phyloP scores from a whole-genome alignment of 163 green algal genomes.

The Chlamydomonas reinhardtii region DNA sequence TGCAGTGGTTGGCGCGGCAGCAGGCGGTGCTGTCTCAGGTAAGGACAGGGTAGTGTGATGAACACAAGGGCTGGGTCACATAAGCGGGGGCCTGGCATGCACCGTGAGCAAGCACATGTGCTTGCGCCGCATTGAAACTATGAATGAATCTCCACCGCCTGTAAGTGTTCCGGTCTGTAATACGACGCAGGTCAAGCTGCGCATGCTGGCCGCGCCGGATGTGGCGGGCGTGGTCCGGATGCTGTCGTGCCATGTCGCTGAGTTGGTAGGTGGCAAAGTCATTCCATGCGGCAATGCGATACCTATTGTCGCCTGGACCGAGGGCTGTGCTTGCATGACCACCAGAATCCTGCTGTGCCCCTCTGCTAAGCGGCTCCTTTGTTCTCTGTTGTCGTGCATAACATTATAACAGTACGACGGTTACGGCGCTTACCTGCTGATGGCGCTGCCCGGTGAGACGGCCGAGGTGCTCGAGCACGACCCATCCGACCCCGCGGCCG shows the following conservation, averaged over 20 bases:
- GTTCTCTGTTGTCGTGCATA: no score
- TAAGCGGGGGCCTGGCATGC: no score
- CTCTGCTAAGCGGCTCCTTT: no score
- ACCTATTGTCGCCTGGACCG: no score
- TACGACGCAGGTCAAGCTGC: background rate
- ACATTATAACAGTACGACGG: conserved; percentile 32
- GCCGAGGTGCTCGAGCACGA: background rate
- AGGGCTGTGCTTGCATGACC: no score
- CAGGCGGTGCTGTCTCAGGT: conserved; percentile 3
- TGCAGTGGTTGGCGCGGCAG: background rate
- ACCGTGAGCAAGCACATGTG: no score
- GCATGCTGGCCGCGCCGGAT: conserved; percentile 24
- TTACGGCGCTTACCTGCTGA: conserved; percentile 24
- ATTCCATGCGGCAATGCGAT: no score
- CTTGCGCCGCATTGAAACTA: no score
- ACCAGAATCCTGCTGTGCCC: no score
- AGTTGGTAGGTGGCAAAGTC: background rate
- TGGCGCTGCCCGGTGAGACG: conserved; percentile 4
- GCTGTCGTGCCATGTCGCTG: background rate
- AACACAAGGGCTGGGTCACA: background rate
- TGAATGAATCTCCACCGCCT: no score
- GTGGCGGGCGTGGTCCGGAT: conserved; percentile 38
- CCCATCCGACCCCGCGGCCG: background rate
- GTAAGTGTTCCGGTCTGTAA: no score
- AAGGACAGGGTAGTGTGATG: background rate